Evolutionary conservation across 331 rosid species (phyloP).

Genomic region (Erythrophleum ivorense): DNA sequence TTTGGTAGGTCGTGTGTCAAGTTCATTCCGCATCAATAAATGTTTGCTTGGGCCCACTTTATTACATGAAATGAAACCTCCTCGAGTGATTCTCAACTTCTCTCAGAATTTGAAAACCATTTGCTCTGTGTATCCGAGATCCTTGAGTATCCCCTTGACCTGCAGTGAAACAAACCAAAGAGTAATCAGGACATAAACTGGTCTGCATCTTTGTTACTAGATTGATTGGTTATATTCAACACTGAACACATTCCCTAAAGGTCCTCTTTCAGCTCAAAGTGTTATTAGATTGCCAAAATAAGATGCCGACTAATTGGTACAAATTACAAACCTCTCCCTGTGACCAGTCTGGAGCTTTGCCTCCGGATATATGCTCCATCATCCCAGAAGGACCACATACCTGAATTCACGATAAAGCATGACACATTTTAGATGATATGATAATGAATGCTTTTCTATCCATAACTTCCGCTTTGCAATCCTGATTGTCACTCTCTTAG

Average conservation of each 20-base stretch:
- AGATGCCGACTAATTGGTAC: neutral
- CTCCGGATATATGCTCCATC: conserved; percentile 87
- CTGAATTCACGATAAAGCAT: conserved; percentile 50
- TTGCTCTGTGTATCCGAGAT: conserved; percentile 81
- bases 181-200: neutral
- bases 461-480: neutral
- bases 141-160: conserved; percentile 83
- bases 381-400: conserved; percentile 96
- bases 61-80: no score
- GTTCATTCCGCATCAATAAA: no score
- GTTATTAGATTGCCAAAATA: no score
- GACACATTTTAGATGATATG: conserved; percentile 7
- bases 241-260: no score
- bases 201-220: no score
- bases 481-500: conserved; percentile 9
- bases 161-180: conserved; percentile 48
- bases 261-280: no score
- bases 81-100: no score
- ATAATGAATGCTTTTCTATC: neutral
- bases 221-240: neutral
- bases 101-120: conserved; percentile 94
- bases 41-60: no score
- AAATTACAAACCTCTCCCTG: conserved; percentile 80
- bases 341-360: conserved; percentile 76
- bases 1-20: no score